Base-by-base conservation (phyloP, 2,329 filamentous ascomycete species). In the Epichloe gansuensis region DNA sequence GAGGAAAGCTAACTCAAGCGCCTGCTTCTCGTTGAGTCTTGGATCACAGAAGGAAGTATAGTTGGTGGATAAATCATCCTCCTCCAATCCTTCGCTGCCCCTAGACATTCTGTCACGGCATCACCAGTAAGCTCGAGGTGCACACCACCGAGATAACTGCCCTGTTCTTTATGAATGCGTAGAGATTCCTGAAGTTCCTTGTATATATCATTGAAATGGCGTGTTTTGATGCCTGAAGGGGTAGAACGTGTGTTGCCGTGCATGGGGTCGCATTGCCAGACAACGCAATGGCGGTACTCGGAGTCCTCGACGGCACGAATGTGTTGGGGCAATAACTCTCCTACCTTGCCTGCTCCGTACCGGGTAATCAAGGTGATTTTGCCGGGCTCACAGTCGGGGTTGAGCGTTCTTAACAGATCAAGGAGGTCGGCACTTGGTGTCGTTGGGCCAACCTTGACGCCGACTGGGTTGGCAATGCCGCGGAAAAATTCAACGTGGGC, bases 211-310 rank as follows among this genome's bases (percentile, higher is more conserved):
- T 80, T 81, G 75, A 98, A 98, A 52, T 86, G 85, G 15, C 93
- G 81, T 2, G 93, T 98, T 75, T 98, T 98, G 72, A 96, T 81
- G 28, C 90, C 90, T 0, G 79, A 73, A 0, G 81, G 77, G 0
- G 88, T 91, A 21, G 80, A 77, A 44, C 76, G 72, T 39, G 82
- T 85, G 70, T 86, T 86, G 57, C 93, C 93, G 71, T 98, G 93
- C 93, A 98, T 98, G 23, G 93, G 93, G 70, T 98, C 93, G 71
- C 91, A 97, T 72, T 97, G 93, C 91, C 91, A 97, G 61, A 96
- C 88, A 4, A 95, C 89, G 23, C 69, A 71, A 49, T 74, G 68
- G 46, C 68, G 67, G 68, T 81, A 82, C 69, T 83, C 89, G 53
- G 86, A 91, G 61, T 77, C 77, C 67, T 93, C 86, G 28, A 98